These are phyloP conservation scores for Epichloe sp. DNA, from an alignment of 2,329 filamentous ascomycete genomes.

Conservation along the genomic window DNA sequence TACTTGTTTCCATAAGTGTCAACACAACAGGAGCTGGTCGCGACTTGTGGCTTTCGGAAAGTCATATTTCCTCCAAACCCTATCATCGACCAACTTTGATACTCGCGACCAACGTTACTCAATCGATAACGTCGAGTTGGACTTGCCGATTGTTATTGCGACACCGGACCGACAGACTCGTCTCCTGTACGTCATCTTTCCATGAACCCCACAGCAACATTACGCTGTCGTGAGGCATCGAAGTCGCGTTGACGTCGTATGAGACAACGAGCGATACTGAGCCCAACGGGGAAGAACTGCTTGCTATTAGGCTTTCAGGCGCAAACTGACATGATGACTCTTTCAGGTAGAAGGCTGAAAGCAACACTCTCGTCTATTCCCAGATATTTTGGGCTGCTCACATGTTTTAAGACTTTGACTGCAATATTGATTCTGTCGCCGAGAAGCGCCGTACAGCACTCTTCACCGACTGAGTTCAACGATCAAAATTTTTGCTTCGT, in stretches of 20 bases:
- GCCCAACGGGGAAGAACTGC: background rate
- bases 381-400: background rate
- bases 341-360: background rate
- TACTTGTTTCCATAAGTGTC: background rate
- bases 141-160: background rate
- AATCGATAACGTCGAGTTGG: background rate
- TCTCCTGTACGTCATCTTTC: background rate
- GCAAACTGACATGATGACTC: conserved; percentile 1
- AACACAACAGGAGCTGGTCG: background rate
- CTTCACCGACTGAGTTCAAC: background rate
- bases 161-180: background rate
- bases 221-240: background rate
- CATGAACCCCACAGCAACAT: background rate
- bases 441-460: background rate
- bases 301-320: conserved; percentile 4
- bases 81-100: background rate
- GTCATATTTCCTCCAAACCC: background rate
- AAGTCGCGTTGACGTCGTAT: background rate
- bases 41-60: background rate
- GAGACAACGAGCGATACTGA: background rate
- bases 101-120: background rate
- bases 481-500: background rate
- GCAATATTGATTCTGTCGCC: background rate
- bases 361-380: background rate
- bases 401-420: background rate